Conservation (phyloP, 768 basidiomycete species). For the Lenzites betulinus region DNA sequence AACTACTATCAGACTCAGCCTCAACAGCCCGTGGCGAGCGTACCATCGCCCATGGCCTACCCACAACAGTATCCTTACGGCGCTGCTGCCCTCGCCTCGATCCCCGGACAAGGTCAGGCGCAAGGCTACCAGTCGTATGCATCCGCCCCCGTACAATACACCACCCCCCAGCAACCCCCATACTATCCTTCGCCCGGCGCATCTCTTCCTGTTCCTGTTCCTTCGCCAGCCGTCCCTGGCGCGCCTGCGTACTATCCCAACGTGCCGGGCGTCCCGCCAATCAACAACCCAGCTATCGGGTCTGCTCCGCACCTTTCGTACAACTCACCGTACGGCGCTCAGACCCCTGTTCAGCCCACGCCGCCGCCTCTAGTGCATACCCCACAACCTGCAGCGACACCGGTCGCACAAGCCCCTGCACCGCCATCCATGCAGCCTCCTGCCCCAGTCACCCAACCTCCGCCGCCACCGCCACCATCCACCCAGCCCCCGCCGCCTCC, state of each 20-base stretch:
- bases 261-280: not conserved
- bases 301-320: not conserved
- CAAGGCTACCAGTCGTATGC: constrained; percentile 1
- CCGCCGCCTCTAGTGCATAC: not conserved
- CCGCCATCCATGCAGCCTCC: not conserved
- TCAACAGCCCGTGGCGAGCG: not conserved
- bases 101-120: not conserved
- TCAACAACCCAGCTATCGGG: not conserved
- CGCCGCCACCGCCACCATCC: not conserved
- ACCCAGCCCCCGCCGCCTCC: not conserved
- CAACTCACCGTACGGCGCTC: not conserved
- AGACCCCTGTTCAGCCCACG: not conserved
- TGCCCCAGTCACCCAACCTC: not conserved
- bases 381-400: not conserved
- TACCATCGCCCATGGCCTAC: not conserved
- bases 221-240: not conserved
- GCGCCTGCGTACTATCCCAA: not conserved
- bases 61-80: constrained; percentile 7
- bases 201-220: not conserved
- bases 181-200: constrained; percentile 1
- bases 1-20: constrained; percentile 1
- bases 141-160: not conserved
- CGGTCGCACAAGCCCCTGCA: not conserved
- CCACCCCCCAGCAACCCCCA: not conserved
- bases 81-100: not conserved